phyloP scores from a whole-genome alignment of 2,329 filamentous ascomycete genomes.

The Cordyceps javanica region DNA sequence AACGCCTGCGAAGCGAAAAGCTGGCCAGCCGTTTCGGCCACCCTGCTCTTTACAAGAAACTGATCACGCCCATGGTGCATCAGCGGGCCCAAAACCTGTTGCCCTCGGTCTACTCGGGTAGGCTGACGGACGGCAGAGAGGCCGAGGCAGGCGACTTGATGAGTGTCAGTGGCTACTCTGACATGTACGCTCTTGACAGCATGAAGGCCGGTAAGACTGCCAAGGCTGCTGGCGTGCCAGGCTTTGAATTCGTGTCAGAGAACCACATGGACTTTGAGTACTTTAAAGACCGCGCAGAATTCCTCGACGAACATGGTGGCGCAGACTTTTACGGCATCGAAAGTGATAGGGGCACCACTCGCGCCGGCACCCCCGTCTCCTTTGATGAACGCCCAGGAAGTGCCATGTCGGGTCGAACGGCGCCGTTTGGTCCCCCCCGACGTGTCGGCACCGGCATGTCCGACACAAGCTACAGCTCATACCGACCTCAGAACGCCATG shows the following conservation, averaged over 20 bases:
- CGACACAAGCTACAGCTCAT: constrained; percentile 26
- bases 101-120: constrained; percentile 77
- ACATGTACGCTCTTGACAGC: constrained; percentile 72
- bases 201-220: constrained; percentile 57
- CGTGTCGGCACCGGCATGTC: constrained; percentile 13
- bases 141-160: constrained; percentile 49
- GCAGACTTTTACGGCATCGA: constrained; percentile 62
- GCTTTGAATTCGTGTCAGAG: constrained; percentile 88
- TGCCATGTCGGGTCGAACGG: constrained; percentile 30
- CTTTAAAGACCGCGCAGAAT: constrained; percentile 85
- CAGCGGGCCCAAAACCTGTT: constrained; percentile 83
- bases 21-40: constrained; percentile 79
- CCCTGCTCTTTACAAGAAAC: constrained; percentile 78
- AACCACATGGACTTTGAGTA: constrained; percentile 82
- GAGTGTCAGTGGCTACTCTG: constrained; percentile 69
- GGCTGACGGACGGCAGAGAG: constrained; percentile 61
- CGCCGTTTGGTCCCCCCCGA: constrained; percentile 25
- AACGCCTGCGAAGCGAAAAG: constrained; percentile 56
- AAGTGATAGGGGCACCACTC: constrained; percentile 31
- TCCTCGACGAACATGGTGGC: constrained; percentile 80
- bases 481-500: constrained; percentile 16
- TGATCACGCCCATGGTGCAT: constrained; percentile 94
- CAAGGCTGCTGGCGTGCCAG: constrained; percentile 47
- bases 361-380: constrained; percentile 56
- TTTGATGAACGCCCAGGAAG: constrained; percentile 46